Evolutionary conservation across 192 early-diverging fungal species (phyloP).

Genomic region (Haplosporangium gracile): DNA sequence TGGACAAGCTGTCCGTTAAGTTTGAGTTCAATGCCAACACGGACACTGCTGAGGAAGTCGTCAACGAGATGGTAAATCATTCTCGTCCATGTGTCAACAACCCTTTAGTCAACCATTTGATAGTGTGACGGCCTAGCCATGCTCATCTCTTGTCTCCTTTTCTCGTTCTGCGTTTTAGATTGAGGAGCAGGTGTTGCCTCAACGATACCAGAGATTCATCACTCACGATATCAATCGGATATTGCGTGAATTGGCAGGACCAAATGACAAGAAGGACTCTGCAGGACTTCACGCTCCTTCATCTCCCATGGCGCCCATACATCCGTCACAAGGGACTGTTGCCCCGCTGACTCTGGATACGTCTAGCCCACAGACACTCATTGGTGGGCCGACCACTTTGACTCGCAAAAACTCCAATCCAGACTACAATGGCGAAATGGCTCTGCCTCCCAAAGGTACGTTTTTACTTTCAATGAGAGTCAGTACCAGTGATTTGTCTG

Average conservation of each 20-base stretch:
- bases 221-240: conserved; percentile 88
- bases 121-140: not conserved
- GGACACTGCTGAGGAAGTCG: conserved; percentile 84
- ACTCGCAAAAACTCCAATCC: conserved; percentile 33
- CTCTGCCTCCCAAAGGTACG: conserved; percentile 40
- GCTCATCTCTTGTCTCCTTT: not conserved
- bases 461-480: not conserved
- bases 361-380: conserved; percentile 6
- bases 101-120: not conserved
- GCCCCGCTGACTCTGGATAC: conserved; percentile 31
- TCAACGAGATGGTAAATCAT: conserved; percentile 79
- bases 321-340: conserved; percentile 7
- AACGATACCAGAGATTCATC: conserved; percentile 80
- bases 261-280: conserved; percentile 45
- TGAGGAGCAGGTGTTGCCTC: conserved; percentile 81
- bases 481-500: not conserved
- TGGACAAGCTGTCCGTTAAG: conserved; percentile 84
- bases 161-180: conserved; percentile 62
- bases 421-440: conserved; percentile 27
- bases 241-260: conserved; percentile 72
- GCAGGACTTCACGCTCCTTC: conserved; percentile 25
- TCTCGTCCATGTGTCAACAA: not conserved
- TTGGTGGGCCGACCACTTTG: conserved; percentile 7
- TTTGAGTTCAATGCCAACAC: conserved; percentile 87
- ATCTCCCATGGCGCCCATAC: conserved; percentile 39